phyloP scores from a whole-genome alignment of 345 rosid genomes.

The Dipteronia sinensis region DNA sequence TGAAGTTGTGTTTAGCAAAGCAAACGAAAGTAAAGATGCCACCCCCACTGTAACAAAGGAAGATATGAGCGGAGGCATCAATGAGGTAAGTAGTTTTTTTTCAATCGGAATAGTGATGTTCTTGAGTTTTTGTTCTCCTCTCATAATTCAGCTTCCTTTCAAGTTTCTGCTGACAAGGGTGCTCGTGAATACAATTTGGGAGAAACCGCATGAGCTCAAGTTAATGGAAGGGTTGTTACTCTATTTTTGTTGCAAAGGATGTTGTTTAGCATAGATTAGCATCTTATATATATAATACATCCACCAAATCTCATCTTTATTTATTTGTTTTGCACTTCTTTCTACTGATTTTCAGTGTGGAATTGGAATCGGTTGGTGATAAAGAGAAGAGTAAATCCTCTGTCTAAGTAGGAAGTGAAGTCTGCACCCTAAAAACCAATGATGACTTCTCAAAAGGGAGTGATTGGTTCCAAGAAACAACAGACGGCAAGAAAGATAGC shows the following conservation, averaged over 20 bases:
- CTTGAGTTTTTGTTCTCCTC: too few relatives aligned
- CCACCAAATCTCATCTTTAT: background rate
- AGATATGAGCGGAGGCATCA: slow-evolving; percentile 17
- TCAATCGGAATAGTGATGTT: too few relatives aligned
- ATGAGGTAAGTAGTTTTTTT: too few relatives aligned
- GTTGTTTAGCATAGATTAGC: background rate
- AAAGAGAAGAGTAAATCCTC: slow-evolving; percentile 42
- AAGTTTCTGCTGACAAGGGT: slow-evolving; percentile 32
- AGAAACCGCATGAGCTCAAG: slow-evolving; percentile 23
- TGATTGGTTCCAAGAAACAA: slow-evolving; percentile 57
- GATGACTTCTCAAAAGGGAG: slow-evolving; percentile 26
- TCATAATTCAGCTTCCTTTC: slow-evolving; percentile 16
- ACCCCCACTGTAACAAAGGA: slow-evolving; percentile 18
- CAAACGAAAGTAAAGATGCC: slow-evolving; percentile 25
- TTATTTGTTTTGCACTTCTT: slow-evolving; percentile 22
- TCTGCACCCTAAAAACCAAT: slow-evolving; percentile 54
- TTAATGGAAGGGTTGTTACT: slow-evolving; percentile 44
- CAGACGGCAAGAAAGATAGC: slow-evolving; percentile 65
- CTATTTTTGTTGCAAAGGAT: background rate
- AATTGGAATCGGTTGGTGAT: slow-evolving; percentile 25
- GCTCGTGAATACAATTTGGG: slow-evolving; percentile 17
- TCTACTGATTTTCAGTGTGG: slow-evolving; percentile 19
- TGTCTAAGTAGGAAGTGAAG: slow-evolving; percentile 33
- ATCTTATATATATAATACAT: background rate
- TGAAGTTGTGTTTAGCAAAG: slow-evolving; percentile 18